A percentile compares a stretch with the other conserved stretches of the same genome.
These are phyloP conservation scores for Berkeleyomyces basicola DNA, from an alignment of 2,329 filamentous ascomycete species.

Conservation along the genomic window DNA sequence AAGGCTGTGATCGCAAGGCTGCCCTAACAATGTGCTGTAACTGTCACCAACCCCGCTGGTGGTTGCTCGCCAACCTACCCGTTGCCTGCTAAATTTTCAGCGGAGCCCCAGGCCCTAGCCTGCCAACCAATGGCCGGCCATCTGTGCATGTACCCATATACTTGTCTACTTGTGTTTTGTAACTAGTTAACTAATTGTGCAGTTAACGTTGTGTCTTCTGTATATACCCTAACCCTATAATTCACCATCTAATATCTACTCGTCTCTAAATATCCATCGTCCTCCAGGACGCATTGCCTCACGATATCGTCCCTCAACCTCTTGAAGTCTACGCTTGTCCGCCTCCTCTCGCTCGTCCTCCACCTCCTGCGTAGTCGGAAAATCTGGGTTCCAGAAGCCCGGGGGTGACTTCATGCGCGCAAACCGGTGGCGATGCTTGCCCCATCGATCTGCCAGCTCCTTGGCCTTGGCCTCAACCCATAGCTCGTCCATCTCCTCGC, in stretches of 20 bases:
- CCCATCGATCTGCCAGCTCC: constrained; percentile 55
- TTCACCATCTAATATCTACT: constrained; percentile 26
- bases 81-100: background rate
- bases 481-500: constrained; percentile 44
- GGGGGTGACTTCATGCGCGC: constrained; percentile 58
- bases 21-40: too few relatives aligned
- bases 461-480: constrained; percentile 62
- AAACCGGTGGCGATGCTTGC: constrained; percentile 62
- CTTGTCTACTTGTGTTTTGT: too few relatives aligned
- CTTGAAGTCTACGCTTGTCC: constrained; percentile 41
- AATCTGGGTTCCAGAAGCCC: constrained; percentile 81
- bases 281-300: constrained; percentile 69
- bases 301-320: constrained; percentile 55
- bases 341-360: constrained; percentile 48
- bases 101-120: background rate
- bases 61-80: background rate
- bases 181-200: too few relatives aligned
- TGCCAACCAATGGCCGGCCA: background rate
- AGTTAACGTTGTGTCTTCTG: too few relatives aligned
- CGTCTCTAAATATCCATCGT: constrained; percentile 68
- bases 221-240: background rate
- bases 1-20: background rate
- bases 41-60: too few relatives aligned
- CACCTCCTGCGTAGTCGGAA: constrained; percentile 74
- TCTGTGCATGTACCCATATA: too few relatives aligned